Base-by-base conservation (phyloP, 2,329 filamentous ascomycete genomes). In the Sporothrix humicola region DNA sequence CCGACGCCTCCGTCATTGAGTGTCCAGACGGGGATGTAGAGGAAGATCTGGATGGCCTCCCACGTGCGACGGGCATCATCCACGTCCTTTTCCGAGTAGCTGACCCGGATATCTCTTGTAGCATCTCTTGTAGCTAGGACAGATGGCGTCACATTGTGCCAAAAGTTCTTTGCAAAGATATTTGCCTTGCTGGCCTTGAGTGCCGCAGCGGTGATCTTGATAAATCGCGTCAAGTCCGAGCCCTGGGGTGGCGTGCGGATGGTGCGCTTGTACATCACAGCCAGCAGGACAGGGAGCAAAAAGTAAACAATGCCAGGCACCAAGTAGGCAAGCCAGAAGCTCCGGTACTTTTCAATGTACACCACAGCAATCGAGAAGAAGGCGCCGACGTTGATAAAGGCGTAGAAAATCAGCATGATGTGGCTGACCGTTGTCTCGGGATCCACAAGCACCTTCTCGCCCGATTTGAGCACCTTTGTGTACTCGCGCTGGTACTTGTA, bases 271-370 rank as follows among this genome's bases (percentile, higher is more conserved):
- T 37, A 37, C 31, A 37, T 37, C 31, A 37, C 31, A 37, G 31
- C 31, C 31, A 92, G 83, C 8, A 92, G 83, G 0, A 87, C 65
- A 0, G 90, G 91, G 75, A 89, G 87, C 13, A 87, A 76, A 74
- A 87, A 85, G 81, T 91, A 91, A 78, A 91, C 81, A 74, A 88
- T 59, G 1, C 84, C 76, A 68, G 82, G 81, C 69, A 84, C 78
- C 77, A 85, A 76, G 82, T 85, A 94, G 0, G 92, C 86, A 23
- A 92, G 85, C 90, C 90, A 94, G 84, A 93, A 94, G 7, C 92
- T 91, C 65, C 93, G 86, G 75, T 92, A 93, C 79, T 92, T 91
- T 82, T 94, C 92, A 1, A 91, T 89, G 78, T 92, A 94, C 44
- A 89, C 90, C 89, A 91, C 93, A 58, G 82, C 85, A 77, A 89